Percentiles rank a stretch among this genome's conserved stretches.
Conservation (phyloP, 2,329 filamentous ascomycete genomes). For the Fusarium concolor region DNA sequence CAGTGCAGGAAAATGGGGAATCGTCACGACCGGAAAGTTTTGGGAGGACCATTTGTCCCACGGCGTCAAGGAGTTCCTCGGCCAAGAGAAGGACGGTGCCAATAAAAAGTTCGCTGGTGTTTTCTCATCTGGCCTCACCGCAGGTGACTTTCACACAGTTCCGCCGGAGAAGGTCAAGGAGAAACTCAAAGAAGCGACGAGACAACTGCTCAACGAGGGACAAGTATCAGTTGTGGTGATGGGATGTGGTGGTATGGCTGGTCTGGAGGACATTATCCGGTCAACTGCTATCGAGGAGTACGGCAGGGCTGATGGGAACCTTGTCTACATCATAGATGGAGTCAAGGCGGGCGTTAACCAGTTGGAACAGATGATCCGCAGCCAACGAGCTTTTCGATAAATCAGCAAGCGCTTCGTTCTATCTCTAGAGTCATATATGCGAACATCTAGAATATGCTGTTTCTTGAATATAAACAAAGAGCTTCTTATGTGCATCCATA, state of each 20-base stretch:
- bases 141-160: slow-evolving; percentile 81
- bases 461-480: slow-evolving; percentile 3
- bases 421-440: slow-evolving; percentile 7
- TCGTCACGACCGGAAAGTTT: slow-evolving; percentile 86
- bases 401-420: slow-evolving; percentile 12
- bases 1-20: slow-evolving; percentile 73
- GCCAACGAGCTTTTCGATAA: slow-evolving; percentile 54
- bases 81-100: slow-evolving; percentile 52
- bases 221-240: slow-evolving; percentile 78
- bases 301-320: slow-evolving; percentile 66
- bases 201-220: slow-evolving; percentile 67
- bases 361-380: slow-evolving; percentile 66
- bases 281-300: slow-evolving; percentile 73
- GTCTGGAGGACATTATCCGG: slow-evolving; percentile 81
- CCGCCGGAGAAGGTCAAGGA: slow-evolving; percentile 71
- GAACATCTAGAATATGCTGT: slow-evolving; percentile 9
- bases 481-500: neutral
- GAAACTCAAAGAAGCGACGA: slow-evolving; percentile 77
- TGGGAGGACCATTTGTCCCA: slow-evolving; percentile 80
- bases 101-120: slow-evolving; percentile 78
- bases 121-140: slow-evolving; percentile 82
- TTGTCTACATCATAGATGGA: slow-evolving; percentile 80
- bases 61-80: slow-evolving; percentile 75
- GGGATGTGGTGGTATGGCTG: slow-evolving; percentile 93
- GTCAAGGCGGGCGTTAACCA: slow-evolving; percentile 76